Evolutionary conservation across 768 basidiomycete genomes (phyloP).

Genomic region (Thelephora aurantiotincta): DNA sequence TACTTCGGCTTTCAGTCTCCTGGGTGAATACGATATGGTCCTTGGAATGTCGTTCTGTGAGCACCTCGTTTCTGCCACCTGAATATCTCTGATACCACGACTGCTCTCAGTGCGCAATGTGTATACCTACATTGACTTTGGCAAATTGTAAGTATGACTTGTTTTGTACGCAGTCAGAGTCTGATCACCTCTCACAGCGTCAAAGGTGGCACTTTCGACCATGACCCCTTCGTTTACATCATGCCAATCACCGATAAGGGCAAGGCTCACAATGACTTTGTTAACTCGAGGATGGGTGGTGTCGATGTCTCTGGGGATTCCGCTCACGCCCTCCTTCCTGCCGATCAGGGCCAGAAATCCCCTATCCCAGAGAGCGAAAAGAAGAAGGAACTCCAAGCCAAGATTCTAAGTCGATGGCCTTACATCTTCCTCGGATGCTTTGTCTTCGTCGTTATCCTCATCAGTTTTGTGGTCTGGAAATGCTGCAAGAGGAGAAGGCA

Average conservation of each 20-base stretch:
- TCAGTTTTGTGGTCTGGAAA: constrained; percentile 16
- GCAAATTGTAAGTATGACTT: constrained; percentile 27
- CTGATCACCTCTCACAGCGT: constrained; percentile 16
- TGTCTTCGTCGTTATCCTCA: constrained; percentile 14
- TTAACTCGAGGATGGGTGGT: constrained; percentile 44
- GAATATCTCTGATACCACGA: background rate
- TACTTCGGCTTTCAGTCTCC: constrained; percentile 62
- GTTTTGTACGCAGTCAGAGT: background rate
- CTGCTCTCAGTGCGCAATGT: constrained; percentile 49
- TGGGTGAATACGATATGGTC: constrained; percentile 73
- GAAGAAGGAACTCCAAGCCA: constrained; percentile 33
- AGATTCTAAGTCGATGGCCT: constrained; percentile 16
- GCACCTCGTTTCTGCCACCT: constrained; percentile 11
- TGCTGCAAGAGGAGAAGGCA: constrained; percentile 14
- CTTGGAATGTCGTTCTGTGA: constrained; percentile 69
- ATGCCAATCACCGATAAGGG: constrained; percentile 39
- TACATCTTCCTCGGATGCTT: constrained; percentile 20
- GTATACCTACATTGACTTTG: constrained; percentile 62
- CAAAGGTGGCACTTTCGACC: constrained; percentile 27
- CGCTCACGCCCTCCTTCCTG: constrained; percentile 46
- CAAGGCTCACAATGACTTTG: constrained; percentile 50
- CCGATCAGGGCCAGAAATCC: constrained; percentile 41
- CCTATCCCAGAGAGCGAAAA: constrained; percentile 51
- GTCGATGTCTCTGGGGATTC: constrained; percentile 29
- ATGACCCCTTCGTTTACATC: constrained; percentile 57